These are phyloP conservation scores for Dactylorhiza incarnata DNA, from an alignment of 106 monocot genomes.

Conservation along the genomic window DNA sequence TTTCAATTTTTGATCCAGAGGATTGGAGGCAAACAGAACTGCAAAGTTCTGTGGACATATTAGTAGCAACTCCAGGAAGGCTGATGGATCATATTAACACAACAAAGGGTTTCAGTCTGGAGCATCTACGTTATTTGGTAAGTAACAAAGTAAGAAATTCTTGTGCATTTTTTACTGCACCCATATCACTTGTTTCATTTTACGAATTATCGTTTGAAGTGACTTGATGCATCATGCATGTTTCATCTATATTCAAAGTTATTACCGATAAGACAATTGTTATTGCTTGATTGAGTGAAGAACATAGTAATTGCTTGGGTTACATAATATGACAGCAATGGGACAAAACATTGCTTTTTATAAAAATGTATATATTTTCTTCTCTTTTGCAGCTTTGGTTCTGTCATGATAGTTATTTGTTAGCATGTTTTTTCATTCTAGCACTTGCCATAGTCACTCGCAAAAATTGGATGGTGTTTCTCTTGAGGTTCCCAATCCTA, in stretches of 20 bases:
- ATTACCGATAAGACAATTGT: background rate
- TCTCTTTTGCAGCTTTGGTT: background rate
- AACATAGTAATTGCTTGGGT: background rate
- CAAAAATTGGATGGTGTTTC: background rate
- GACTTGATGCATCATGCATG: background rate
- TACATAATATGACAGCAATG: background rate
- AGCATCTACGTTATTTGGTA: conserved; percentile 91
- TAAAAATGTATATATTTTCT: background rate
- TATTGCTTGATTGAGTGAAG: background rate
- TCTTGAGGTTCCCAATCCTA: background rate
- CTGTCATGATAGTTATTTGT: background rate
- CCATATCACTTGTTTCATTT: no score
- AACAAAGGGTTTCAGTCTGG: conserved; percentile 87
- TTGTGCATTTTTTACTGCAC: background rate
- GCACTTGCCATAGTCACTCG: background rate
- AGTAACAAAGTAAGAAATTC: background rate
- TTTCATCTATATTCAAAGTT: background rate
- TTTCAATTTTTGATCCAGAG: conserved; percentile 60
- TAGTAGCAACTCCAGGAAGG: conserved; percentile 95
- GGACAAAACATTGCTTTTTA: background rate
- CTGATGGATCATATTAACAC: conserved; percentile 88
- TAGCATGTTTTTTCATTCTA: background rate
- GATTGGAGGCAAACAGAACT: conserved; percentile 21
- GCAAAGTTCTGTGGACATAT: conserved; percentile 75
- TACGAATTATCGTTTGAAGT: background rate